Conservation (phyloP, 768 basidiomycete genomes). For the Phylloporus sp. region DNA sequence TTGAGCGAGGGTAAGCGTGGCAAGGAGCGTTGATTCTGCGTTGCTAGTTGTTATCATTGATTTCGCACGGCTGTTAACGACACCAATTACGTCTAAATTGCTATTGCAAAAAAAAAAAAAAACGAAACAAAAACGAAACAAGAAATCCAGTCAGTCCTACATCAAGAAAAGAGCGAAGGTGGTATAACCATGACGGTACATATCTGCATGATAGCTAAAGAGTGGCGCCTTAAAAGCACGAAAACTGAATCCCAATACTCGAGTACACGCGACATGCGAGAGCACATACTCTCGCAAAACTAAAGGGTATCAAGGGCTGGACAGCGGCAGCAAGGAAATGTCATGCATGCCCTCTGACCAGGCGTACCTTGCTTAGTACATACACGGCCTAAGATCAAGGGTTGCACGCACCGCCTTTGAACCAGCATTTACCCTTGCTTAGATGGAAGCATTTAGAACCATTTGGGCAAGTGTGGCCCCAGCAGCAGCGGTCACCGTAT, state of each 20-base stretch:
- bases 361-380: constrained; percentile 1
- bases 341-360: constrained; percentile 41
- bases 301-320: constrained; percentile 20
- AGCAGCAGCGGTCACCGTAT: constrained; percentile 73
- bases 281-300: not conserved
- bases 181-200: constrained; percentile 25
- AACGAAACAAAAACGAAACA: constrained; percentile 2
- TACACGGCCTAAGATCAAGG: not conserved
- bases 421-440: constrained; percentile 83
- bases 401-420: constrained; percentile 59
- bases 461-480: constrained; percentile 81
- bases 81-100: constrained; percentile 15
- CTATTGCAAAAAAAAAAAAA: constrained; percentile 23
- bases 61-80: constrained; percentile 55
- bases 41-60: constrained; percentile 36
- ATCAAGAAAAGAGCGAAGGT: constrained; percentile 29
- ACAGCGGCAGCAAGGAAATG: constrained; percentile 13
- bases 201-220: constrained; percentile 17
- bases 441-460: constrained; percentile 67
- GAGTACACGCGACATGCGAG: constrained; percentile 2
- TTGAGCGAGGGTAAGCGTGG: constrained; percentile 21
- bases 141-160: constrained; percentile 21
- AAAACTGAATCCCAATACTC: constrained; percentile 9
- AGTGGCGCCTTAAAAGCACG: constrained; percentile 24
- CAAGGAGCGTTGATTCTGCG: constrained; percentile 16